Evolutionary conservation across 2,329 filamentous ascomycete genomes (phyloP), one percentile per base, ranked within the genome.

Genomic region (Daldinia sp.): DNA sequence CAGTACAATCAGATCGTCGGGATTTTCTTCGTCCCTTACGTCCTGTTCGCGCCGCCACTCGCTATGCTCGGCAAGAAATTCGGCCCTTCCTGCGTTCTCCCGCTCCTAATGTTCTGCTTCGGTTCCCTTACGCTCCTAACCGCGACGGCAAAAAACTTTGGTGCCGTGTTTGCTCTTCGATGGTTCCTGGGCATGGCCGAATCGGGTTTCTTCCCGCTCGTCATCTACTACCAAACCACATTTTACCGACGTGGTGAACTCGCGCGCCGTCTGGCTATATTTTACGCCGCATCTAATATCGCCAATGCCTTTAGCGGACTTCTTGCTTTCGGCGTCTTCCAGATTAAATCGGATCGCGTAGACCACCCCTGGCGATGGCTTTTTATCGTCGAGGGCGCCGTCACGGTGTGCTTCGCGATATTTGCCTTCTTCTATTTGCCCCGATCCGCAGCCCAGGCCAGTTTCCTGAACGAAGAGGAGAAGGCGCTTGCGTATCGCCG

Each of bases 231-330:
- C 64, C 77, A 84, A 51, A 86, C 84, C 1, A 86, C 82, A 1
- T 92, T 92, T 74, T 93, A 93, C 74, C 85, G 88, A 13, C 84
- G 90, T 55, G 87, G 86, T 29, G 90, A 93, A 73, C 82, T 93
- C 2, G 90, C 89, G 4, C 81, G 90, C 7, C 85, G 90, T 2
- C 80, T 92, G 1, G 89, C 89, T 32, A 78, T 92, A 61, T 93
- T 93, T 78, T 94, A 93, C 69, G 91, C 90, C 0, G 90, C 90
- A 0, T 88, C 85, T 21, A 91, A 90, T 71, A 90, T 94, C 61
- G 90, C 91, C 19, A 87, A 86, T 50, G 80, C 80, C n/a, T 82
- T 82, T 63, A 80, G 78, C 43, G 81, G 80, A 11, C 76, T 83
- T 6, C 75, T 83, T 4, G 77, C 82, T 0, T 84, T 80, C 64